Evolutionary conservation across 192 early-diverging fungal genomes (phyloP), one percentile per base, ranked within the genome.

Genomic region (Entomortierella parvispora): DNA sequence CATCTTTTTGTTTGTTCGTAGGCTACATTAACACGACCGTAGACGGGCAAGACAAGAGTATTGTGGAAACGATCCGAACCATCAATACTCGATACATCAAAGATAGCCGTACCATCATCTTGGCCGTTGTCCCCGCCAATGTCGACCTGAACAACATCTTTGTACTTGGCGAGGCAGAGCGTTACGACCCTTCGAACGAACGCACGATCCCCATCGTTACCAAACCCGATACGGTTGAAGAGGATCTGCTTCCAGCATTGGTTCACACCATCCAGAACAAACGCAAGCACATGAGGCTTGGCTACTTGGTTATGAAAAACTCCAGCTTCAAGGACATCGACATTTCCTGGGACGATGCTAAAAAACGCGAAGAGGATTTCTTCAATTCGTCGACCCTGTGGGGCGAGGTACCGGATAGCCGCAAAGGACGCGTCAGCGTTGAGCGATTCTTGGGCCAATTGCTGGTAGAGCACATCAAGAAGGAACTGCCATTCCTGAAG

Each of bases 111-210:
- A 75, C 64, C 11, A 75, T 75, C 52, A 75, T 75, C 50, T 23
- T 75, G n/a, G 71, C 71, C 2, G 64, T 75, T 10, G 64, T 75
- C 33, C 71, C 71, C 33, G 71, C 71, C 29, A 66, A 75, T 50
- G 51, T 75, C 45, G 71, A 75, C 62, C 34, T 75, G 43, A 75
- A 75, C 63, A 75, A 75, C 28, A 75, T 75, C 12, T 74, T 65
- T 49, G 71, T 66, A 22, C 71, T 75, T 14, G 64, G 71, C 29
- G 71, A 75, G 31, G 71, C 71, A 31, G 71, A 75, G 32, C 71
- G 58, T 5, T 75, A 75, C 9, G 71, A 75, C 46, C 49, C 10
- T 50, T n/a, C 6, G 0, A 75, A 75, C 37, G 71, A 75, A 46
- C 71, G 63, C 44, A 75, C 71, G 14, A 75, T 75, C 25, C 71